Conservation (phyloP, 2,329 filamentous ascomycete species). For the Fusarium redolens region DNA sequence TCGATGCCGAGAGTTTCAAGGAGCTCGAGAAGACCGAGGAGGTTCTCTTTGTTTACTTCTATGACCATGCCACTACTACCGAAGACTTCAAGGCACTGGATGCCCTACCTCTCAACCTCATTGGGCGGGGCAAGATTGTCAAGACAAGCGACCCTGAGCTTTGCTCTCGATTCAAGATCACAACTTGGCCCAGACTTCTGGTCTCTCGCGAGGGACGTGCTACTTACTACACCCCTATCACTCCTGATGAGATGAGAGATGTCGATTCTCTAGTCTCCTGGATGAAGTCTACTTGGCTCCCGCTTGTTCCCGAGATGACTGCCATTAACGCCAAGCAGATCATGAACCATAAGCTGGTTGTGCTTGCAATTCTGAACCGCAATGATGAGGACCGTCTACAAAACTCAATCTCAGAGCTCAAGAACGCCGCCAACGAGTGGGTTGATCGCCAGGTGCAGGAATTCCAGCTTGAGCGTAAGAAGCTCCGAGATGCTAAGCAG, state of each 20-base stretch:
- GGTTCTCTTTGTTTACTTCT: constrained; percentile 97
- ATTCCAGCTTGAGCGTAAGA: constrained; percentile 93
- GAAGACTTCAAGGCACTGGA: constrained; percentile 94
- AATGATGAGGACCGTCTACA: constrained; percentile 83
- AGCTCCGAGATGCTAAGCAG: constrained; percentile 93
- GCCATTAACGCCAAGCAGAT: constrained; percentile 92
- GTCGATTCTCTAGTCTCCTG: constrained; percentile 81
- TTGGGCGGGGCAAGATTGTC: constrained; percentile 91
- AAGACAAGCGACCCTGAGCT: constrained; percentile 86
- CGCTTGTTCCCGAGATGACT: constrained; percentile 93
- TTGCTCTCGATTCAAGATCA: constrained; percentile 89
- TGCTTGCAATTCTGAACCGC: constrained; percentile 87
- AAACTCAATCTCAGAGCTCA: constrained; percentile 86
- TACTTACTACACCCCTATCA: constrained; percentile 88
- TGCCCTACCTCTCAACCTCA: constrained; percentile 84
- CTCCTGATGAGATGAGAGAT: constrained; percentile 93
- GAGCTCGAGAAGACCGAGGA: constrained; percentile 92
- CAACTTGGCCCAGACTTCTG: constrained; percentile 93
- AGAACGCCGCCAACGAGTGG: constrained; percentile 96
- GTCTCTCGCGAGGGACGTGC: constrained; percentile 90
- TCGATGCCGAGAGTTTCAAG: constrained; percentile 80
- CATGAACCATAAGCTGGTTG: constrained; percentile 95
- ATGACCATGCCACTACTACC: constrained; percentile 91
- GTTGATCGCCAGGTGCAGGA: constrained; percentile 95
- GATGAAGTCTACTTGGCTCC: constrained; percentile 98